Evolutionary conservation across 2,329 filamentous ascomycete species (phyloP).

Genomic region (Ophiognomonia clavigignenti-juglandacearum): DNA sequence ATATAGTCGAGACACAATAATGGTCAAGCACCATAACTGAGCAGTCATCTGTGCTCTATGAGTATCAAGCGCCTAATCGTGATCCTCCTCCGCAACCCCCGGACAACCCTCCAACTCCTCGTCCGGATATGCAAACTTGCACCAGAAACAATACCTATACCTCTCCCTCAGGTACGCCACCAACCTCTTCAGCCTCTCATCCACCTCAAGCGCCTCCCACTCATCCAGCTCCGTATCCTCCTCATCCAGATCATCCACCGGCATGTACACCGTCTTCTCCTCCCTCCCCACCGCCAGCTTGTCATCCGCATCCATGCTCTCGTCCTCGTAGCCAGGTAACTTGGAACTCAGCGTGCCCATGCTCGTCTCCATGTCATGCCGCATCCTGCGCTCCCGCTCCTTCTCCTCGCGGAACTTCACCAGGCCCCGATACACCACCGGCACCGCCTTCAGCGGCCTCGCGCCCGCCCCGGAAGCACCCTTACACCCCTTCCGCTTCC

Average conservation of each 20-base stretch:
- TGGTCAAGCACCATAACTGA: too few relatives aligned
- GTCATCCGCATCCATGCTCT: slow-evolving; percentile 60
- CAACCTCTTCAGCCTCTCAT: slow-evolving; percentile 62
- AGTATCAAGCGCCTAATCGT: slow-evolving; percentile 38
- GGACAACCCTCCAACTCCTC: slow-evolving; percentile 81
- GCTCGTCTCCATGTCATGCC: slow-evolving; percentile 58
- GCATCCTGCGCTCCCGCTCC: slow-evolving; percentile 62
- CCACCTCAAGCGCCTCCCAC: slow-evolving; percentile 65
- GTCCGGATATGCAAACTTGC: slow-evolving; percentile 77
- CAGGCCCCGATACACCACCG: slow-evolving; percentile 75
- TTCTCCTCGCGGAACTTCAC: slow-evolving; percentile 64
- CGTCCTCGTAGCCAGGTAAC: slow-evolving; percentile 63
- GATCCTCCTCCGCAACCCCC: slow-evolving; percentile 79
- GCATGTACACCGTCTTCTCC: slow-evolving; percentile 45
- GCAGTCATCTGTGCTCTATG: too few relatives aligned
- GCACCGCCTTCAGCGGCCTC: slow-evolving; percentile 60
- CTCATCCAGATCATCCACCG: slow-evolving; percentile 67
- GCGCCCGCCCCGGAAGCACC: slow-evolving; percentile 23
- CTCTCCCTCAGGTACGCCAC: slow-evolving; percentile 65
- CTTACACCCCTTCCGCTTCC: slow-evolving; percentile 22
- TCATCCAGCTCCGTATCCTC: slow-evolving; percentile 76
- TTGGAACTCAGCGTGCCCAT: slow-evolving; percentile 42
- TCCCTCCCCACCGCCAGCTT: slow-evolving; percentile 57
- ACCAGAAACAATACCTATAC: slow-evolving; percentile 92
- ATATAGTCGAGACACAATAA: too few relatives aligned